Base-by-base conservation (phyloP, 148 eudicot species). In the Nyssa sinensis region DNA sequence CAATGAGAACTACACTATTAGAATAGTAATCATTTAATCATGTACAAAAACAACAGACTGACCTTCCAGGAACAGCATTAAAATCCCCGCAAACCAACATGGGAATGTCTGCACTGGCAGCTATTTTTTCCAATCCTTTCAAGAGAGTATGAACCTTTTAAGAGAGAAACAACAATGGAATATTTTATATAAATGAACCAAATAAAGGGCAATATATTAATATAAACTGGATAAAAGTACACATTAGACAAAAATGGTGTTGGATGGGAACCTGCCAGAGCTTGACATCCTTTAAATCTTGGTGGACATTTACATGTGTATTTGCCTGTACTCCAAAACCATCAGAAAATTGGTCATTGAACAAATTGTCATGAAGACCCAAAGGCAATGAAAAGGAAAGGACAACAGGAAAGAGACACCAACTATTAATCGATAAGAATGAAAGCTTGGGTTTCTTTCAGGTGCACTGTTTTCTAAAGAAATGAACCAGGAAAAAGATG, bases 21-120 rank as follows among this genome's bases (percentile, higher is more conserved):
- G 5, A 32, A 62, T 14, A 62, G 31, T 19, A 29, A n/a, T 21
- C n/a, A n/a, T 44, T 33, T 51, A 29, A 33, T 59, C 62, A 65
- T 32, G 29, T 1, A 5, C 62, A 49, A 51, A 13, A 78, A 64
- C n/a, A 69, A 51, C 39, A 13, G 13, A 80, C 82, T 51, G 25
- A 96, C 99, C 99, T 96, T 77, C 90, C 93, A 74, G 99, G 99
- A 71, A 84, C 83, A 44, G 98, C 90, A 84, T 89, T 93, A 72
- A 96, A 96, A 91, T 96, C 99, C 58, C 99, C 98, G 68, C 98
- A 94, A 1, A 94, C 97, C 83, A 94, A 75, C 98, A 94, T 94
- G 0, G 98, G 98, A 67, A 94, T 94, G 82, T 94, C 96, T 35
- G 97, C 98, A 87, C 97, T 92, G 34, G 85, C 88, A 82, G 98